phyloP scores from a whole-genome alignment of 768 basidiomycete genomes.

The Lactarius sanguifluus region DNA sequence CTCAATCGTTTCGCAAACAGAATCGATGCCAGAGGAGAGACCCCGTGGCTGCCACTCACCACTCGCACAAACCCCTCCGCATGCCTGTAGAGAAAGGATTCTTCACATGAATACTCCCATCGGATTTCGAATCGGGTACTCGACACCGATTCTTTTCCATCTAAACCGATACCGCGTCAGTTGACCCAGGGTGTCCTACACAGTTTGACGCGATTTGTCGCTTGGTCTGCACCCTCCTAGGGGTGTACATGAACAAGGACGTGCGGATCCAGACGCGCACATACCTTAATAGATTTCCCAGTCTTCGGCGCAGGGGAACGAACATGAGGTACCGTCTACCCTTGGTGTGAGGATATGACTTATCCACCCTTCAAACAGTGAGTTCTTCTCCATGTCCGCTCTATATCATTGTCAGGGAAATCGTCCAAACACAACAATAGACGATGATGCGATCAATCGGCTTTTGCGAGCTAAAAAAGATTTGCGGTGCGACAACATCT shows the following conservation, averaged over 20 bases:
- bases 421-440: not conserved
- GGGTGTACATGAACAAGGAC: not conserved
- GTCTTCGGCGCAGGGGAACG: not conserved
- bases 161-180: not conserved
- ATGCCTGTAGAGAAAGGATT: not conserved
- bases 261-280: not conserved
- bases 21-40: not conserved
- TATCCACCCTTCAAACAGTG: not conserved
- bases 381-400: not conserved
- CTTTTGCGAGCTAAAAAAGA: not conserved
- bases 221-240: not conserved
- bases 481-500: not conserved
- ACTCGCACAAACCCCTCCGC: not conserved
- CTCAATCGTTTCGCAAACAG: not conserved
- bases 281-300: not conserved
- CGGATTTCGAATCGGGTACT: not conserved
- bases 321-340: not conserved
- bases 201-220: not conserved
- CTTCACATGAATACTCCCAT: not conserved
- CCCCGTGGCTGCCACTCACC: not conserved
- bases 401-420: not conserved
- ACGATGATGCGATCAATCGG: not conserved
- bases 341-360: not conserved
- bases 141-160: not conserved
- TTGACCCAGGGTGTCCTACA: not conserved